These are phyloP conservation scores for Calamus simplicifolius DNA, from an alignment of 176 grass and related monocot species.

Conservation along the genomic window DNA sequence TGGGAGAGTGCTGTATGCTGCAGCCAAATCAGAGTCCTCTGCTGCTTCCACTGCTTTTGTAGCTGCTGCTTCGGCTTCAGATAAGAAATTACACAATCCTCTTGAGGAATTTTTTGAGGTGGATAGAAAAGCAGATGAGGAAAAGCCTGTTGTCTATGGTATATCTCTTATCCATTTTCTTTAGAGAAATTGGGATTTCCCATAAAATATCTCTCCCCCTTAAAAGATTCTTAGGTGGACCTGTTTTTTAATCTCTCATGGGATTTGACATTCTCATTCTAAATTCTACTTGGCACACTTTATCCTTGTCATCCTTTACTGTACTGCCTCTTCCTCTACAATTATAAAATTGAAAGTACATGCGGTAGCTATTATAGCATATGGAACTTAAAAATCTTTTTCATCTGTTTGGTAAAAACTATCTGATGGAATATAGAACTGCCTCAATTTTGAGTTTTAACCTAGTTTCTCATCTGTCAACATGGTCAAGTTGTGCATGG, in stretches of 20 bases:
- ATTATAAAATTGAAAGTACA: no score
- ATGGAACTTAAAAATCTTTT: no score
- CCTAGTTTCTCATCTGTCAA: no score
- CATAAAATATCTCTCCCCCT: background rate
- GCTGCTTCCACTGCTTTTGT: conserved; percentile 4
- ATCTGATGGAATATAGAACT: no score
- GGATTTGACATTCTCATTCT: no score
- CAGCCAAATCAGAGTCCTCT: conserved; percentile 32
- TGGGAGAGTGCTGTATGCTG: conserved; percentile 41
- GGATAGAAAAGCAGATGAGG: conserved; percentile 58
- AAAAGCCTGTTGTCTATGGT: conserved; percentile 73
- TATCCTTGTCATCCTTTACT: no score
- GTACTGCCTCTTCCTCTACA: no score
- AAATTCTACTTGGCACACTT: no score
- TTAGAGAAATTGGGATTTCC: background rate
- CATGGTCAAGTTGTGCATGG: no score
- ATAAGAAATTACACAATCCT: conserved; percentile 53
- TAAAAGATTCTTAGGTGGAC: background rate
- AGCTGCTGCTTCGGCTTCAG: conserved; percentile 19
- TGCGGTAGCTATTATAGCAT: no score
- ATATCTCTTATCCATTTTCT: background rate
- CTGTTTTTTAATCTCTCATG: background rate
- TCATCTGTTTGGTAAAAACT: no score
- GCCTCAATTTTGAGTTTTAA: no score
- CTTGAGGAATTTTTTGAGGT: conserved; percentile 96